Evolutionary conservation across 164 flowering plant species (phyloP), one percentile per base, ranked within the genome.

Genomic region (Vitis amurensis): DNA sequence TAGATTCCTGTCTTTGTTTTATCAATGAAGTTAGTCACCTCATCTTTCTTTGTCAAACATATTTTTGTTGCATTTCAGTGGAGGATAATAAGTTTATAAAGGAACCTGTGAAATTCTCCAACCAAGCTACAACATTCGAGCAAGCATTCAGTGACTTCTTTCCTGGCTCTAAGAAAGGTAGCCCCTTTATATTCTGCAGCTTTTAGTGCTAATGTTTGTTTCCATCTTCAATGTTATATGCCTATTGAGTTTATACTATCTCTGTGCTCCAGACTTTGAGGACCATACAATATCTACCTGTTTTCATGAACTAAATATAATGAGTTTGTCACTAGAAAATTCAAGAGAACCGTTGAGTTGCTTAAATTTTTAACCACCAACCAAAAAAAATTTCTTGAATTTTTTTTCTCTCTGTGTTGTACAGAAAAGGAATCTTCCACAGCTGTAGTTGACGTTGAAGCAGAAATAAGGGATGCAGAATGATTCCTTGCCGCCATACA

Each of bases 381-480:
- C 44, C 44, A 3, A 37, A 37, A 37, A 37, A 0, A 2, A 0
- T 4, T 3, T 37, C 44, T 37, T 37, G 44, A 37, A 37, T 37
- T 37, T 11, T 31, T 23, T 9, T 65, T 50, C 10, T 1, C 11
- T 52, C 23, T 68, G 47, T 67, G 50, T 49, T 56, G 17, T 59
- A 50, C 85, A 88, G 93, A 85, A 67, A 88, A 77, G 69, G 59
- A 80, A 9, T 80, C 86, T 53, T 81, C 96, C 15, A 51, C 59
- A 23, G 61, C 84, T 16, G 76, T 93, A 67, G 94, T 93, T 47
- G 98, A 91, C 75, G 75, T 93, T 64, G 98, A 91, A 86, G 98
- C 97, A 29, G 97, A 93, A 76, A 75, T 93, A 51, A 89, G 78
- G 76, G 98, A 93, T 78, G 87, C 79, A 15, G 97, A 93, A 19